These are phyloP conservation scores for Physaria fendleri DNA, from an alignment of 345 rosid genomes.

Conservation along the genomic window DNA sequence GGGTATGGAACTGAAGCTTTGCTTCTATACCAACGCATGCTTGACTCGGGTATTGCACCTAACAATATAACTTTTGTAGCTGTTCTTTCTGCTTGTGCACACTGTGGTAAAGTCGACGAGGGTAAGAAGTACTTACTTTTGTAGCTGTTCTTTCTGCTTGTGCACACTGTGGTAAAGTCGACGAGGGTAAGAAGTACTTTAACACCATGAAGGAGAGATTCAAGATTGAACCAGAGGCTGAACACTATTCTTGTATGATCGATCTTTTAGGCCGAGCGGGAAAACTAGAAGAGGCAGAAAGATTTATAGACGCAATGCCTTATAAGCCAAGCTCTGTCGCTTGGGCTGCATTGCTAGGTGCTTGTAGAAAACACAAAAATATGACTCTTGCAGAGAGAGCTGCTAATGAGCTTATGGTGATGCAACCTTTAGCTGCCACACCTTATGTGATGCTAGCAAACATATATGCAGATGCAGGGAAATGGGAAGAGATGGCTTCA, in stretches of 20 bases:
- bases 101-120: conserved; percentile 62
- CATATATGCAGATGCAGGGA: conserved; percentile 56
- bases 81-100: conserved; percentile 82
- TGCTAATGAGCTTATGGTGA: conserved; percentile 48
- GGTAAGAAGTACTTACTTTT: conserved; percentile 72
- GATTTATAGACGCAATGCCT: conserved; percentile 68
- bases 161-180: conserved; percentile 71
- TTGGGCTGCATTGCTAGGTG: conserved; percentile 86
- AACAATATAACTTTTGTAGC: conserved; percentile 75
- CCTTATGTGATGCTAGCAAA: conserved; percentile 85
- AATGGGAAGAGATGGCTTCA: conserved; percentile 63
- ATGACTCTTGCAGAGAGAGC: conserved; percentile 64
- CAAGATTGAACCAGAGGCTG: conserved; percentile 70
- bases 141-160: conserved; percentile 83
- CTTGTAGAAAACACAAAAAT: conserved; percentile 68
- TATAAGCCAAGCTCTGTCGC: conserved; percentile 47
- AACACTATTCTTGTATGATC: conserved; percentile 88
- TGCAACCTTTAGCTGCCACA: conserved; percentile 68
- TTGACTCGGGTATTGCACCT: conserved; percentile 46
- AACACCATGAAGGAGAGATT: conserved; percentile 59
- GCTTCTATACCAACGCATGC: conserved; percentile 55
- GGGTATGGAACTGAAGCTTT: no score
- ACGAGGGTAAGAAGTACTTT: conserved; percentile 56
- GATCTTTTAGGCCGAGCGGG: conserved; percentile 86
- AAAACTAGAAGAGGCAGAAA: conserved; percentile 68